Conservation (phyloP, 345 rosid genomes). For the Trapa incisa region DNA sequence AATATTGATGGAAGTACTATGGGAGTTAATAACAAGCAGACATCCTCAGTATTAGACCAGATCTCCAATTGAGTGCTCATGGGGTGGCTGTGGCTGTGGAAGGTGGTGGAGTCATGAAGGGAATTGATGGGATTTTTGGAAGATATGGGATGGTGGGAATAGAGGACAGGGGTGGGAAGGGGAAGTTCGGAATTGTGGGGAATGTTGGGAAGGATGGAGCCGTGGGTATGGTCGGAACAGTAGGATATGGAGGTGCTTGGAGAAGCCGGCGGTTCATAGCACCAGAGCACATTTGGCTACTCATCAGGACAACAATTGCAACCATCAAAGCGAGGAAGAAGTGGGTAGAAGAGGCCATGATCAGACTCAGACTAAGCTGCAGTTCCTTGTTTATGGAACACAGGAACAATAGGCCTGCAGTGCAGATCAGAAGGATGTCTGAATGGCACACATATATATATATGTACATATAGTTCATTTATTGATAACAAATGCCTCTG, state of each 20-base stretch:
- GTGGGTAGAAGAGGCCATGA: constrained; percentile 10
- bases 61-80: too few species aligned
- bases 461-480: neutral
- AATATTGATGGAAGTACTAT: too few species aligned
- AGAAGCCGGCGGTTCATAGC: constrained; percentile 9
- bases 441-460: neutral
- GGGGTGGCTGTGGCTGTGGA: neutral
- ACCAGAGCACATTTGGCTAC: constrained; percentile 2
- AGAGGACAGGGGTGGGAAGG: constrained; percentile 6
- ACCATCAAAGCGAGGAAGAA: neutral
- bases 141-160: neutral
- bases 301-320: constrained; percentile 1
- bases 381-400: neutral
- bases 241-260: constrained; percentile 6
- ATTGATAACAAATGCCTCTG: neutral
- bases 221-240: neutral
- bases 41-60: too few species aligned
- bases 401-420: too few species aligned
- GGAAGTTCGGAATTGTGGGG: neutral
- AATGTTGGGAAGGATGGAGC: neutral
- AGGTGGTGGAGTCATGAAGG: constrained; percentile 8
- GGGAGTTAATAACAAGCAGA: too few species aligned
- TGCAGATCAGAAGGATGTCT: neutral
- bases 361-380: neutral
- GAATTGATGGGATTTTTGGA: constrained; percentile 1